Base-by-base conservation (phyloP, 495 filamentous ascomycete species). In the Immersiella caudata region DNA sequence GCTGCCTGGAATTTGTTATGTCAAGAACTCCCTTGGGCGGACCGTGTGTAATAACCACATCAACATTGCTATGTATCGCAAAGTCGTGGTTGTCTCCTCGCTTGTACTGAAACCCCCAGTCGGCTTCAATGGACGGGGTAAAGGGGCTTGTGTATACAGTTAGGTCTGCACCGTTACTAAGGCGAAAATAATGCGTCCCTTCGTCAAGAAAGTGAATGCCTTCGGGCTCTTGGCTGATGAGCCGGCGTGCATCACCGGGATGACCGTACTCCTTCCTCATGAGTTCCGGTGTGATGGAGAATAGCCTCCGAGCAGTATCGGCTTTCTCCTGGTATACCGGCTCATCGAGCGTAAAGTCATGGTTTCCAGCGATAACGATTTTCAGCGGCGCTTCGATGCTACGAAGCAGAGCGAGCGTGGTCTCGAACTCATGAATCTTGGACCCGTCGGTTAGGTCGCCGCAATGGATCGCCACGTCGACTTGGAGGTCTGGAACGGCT, bases 321-420 rank as follows among this genome's bases (percentile, higher is more conserved):
- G 16, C 62, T 36, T 65, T 69, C 40, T 65, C 22, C 49, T 58
- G 40, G 49, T 60, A 58, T 20, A 58, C 14, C 2, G 83, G 76
- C 27, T 76, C 75, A 72, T 95, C 90, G 3, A 94, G 84, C 0
- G 86, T 86, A 64, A 91, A 84, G 73, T 94, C 91, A 76, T 94
- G 92, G 74, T 94, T 94, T 0, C 92, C 92, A 1, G 92, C 87
- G 60, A 96, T 93, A 36, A 94, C 86, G 40, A 96, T 78, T 67
- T 94, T 96, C 6, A 93, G 76, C 21, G 88, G 84, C 0, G 92
- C 91, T 6, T 85, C 70, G 62, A 88, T 84, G 0, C 61, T 69
- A 18, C 74, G 72, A 16, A 95, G 79, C 72, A 91, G 82, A 2
- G 78, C 61, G 22, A 93, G 70, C 9, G 82, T 78, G 7, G 70